These are phyloP conservation scores for Polytrichum commune DNA, from an alignment of 225 moss, liverwort and hornwort genomes.

Conservation along the genomic window DNA sequence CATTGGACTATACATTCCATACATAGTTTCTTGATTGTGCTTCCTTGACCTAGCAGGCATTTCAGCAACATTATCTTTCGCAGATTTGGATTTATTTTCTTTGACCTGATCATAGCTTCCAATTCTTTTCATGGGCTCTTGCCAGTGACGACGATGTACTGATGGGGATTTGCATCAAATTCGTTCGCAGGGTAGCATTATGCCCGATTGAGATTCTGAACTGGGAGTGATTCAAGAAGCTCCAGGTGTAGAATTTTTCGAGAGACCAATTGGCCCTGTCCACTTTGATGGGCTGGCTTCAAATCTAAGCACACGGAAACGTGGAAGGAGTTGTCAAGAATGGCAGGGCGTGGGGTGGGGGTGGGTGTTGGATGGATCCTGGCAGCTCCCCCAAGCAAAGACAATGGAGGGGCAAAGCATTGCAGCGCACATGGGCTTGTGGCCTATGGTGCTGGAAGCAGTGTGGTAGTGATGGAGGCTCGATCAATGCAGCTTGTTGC, in stretches of 20 bases:
- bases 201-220: neutral
- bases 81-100: no score
- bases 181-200: neutral
- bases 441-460: conserved; percentile 91
- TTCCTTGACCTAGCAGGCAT: no score
- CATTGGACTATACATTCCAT: no score
- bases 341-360: conserved; percentile 66
- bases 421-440: conserved; percentile 89
- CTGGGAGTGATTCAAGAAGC: neutral
- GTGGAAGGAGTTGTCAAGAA: conserved; percentile 23
- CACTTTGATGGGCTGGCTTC: neutral
- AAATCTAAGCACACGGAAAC: neutral
- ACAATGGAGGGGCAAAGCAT: conserved; percentile 84
- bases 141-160: no score
- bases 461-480: conserved; percentile 82
- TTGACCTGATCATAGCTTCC: no score
- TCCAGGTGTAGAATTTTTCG: neutral
- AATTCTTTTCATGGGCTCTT: no score
- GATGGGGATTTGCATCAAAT: neutral
- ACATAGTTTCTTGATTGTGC: no score
- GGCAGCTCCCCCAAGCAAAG: conserved; percentile 80
- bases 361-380: conserved; percentile 81
- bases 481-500: conserved; percentile 94
- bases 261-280: neutral
- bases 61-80: no score